These are phyloP conservation scores for Lentinula edodes DNA, from an alignment of 768 basidiomycete species.

Conservation along the genomic window DNA sequence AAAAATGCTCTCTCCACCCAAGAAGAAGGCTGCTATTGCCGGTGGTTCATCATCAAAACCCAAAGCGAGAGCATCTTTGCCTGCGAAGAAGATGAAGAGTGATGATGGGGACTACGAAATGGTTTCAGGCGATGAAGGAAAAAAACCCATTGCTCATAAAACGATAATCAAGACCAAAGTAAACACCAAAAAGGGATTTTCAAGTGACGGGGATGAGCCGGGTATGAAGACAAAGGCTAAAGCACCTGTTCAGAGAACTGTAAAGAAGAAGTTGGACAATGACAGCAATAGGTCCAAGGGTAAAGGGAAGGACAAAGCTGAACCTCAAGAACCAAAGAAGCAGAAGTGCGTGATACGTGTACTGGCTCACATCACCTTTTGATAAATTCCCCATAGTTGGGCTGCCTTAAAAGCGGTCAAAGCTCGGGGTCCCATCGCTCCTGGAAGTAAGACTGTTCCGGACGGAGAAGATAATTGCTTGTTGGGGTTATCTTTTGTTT, in stretches of 20 bases:
- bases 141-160: neutral
- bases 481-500: slow-evolving; percentile 85
- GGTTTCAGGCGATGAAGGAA: slow-evolving; percentile 1
- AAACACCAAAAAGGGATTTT: neutral
- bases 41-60: slow-evolving; percentile 4
- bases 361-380: neutral
- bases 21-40: slow-evolving; percentile 21
- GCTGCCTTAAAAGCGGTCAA: slow-evolving; percentile 54
- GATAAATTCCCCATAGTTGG: slow-evolving; percentile 29
- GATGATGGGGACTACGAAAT: slow-evolving; percentile 1
- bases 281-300: neutral
- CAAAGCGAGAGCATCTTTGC: neutral
- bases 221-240: neutral
- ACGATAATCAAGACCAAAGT: neutral
- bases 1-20: slow-evolving; percentile 8
- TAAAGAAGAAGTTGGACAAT: slow-evolving; percentile 1
- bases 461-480: slow-evolving; percentile 72
- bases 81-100: neutral
- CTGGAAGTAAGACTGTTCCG: slow-evolving; percentile 67
- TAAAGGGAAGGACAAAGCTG: slow-evolving; percentile 5
- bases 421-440: slow-evolving; percentile 53
- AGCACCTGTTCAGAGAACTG: neutral
- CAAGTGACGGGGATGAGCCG: neutral
- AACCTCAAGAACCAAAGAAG: slow-evolving; percentile 12
- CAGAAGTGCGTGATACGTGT: slow-evolving; percentile 18